These are phyloP conservation scores for Cutaneotrichosporon sp. DNA, from an alignment of 1,284 basidiomycete species.

Conservation along the genomic window DNA sequence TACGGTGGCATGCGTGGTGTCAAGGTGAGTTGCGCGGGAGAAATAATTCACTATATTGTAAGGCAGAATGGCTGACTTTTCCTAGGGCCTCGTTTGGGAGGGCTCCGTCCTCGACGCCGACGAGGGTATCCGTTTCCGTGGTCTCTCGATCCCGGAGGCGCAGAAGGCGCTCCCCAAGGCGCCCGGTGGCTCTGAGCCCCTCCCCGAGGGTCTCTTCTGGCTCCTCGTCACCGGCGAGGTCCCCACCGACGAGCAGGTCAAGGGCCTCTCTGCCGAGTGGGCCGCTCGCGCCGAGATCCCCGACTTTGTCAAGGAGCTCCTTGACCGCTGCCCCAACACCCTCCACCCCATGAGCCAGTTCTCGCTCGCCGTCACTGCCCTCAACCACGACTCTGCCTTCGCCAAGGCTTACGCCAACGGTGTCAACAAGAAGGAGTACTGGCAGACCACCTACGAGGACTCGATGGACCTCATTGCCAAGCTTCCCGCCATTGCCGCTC, in stretches of 20 bases:
- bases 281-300: conserved; percentile 84
- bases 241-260: conserved; percentile 82
- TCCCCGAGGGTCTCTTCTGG: conserved; percentile 95
- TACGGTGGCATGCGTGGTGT: conserved; percentile 85
- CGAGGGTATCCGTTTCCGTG: conserved; percentile 95
- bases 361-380: conserved; percentile 83
- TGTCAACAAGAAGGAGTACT: conserved; percentile 94
- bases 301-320: conserved; percentile 86
- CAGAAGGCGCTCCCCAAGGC: conserved; percentile 83
- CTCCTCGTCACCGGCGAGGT: conserved; percentile 89
- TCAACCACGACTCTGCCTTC: conserved; percentile 96
- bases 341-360: conserved; percentile 98
- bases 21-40: conserved; percentile 47
- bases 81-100: conserved; percentile 76
- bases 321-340: conserved; percentile 89
- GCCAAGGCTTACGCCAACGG: conserved; percentile 93
- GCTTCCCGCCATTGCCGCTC: conserved; percentile 92
- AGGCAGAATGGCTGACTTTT: conserved; percentile 30
- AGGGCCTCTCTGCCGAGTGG: conserved; percentile 84
- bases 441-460: conserved; percentile 94
- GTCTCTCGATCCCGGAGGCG: conserved; percentile 86
- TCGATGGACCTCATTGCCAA: conserved; percentile 98
- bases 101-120: conserved; percentile 91
- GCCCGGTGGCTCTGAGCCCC: conserved; percentile 81
- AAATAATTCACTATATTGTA: too few species aligned